phyloP scores from a whole-genome alignment of 805 yeast species.

The Candida patagonica region DNA sequence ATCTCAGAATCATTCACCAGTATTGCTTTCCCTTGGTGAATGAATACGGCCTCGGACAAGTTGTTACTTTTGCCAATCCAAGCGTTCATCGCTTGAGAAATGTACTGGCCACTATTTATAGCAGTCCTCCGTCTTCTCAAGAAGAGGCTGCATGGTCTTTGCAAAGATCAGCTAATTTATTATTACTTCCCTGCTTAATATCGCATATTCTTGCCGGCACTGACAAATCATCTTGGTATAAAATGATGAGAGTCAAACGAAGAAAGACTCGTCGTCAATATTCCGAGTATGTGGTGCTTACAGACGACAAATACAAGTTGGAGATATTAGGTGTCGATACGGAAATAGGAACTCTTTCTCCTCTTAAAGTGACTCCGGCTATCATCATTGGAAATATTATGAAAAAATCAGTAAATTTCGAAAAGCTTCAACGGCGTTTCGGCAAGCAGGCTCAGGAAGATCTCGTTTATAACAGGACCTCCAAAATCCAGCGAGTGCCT shows the following conservation, averaged over 20 bases:
- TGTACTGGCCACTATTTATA: background rate
- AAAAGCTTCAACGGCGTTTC: background rate
- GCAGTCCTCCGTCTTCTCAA: background rate
- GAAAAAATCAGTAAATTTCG: background rate
- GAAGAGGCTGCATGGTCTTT: background rate
- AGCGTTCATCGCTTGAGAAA: background rate
- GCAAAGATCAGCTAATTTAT: background rate
- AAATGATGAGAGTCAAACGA: background rate
- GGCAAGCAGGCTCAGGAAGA: background rate
- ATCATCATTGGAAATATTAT: background rate
- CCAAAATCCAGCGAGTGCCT: background rate
- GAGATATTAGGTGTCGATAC: background rate
- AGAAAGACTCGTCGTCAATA: background rate
- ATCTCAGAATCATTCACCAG: background rate
- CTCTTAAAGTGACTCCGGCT: background rate
- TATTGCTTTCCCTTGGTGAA: slow-evolving; percentile 4
- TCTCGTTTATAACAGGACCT: background rate
- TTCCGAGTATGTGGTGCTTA: background rate
- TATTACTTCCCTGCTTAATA: background rate
- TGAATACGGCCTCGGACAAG: background rate
- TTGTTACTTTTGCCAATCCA: background rate
- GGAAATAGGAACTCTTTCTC: background rate
- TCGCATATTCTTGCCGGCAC: background rate
- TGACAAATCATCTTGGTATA: slow-evolving; percentile 1
- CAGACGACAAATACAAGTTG: background rate